Conservation (phyloP, 2,329 filamentous ascomycete species). For the Ophiocordyceps camponoti-rufipedis region DNA sequence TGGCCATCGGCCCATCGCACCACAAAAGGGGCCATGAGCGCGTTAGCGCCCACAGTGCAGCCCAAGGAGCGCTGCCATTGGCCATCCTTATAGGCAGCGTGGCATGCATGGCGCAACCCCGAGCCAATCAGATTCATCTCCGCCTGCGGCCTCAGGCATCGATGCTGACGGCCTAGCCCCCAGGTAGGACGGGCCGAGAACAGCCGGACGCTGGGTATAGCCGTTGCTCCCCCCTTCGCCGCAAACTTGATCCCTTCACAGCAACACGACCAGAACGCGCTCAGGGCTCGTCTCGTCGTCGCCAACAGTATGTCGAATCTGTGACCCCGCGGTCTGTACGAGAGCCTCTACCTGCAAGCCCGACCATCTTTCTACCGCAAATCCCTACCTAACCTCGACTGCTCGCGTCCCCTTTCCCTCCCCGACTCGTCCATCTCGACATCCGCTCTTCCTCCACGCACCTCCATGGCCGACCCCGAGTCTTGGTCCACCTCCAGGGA, state of each 20-base stretch:
- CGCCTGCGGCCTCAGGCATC: constrained; percentile 5
- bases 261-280: too few species aligned
- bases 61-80: not conserved
- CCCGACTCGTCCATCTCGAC: too few species aligned
- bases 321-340: too few species aligned
- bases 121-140: constrained; percentile 2
- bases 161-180: too few species aligned
- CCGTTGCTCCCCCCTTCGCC: not conserved
- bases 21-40: not conserved
- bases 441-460: not conserved
- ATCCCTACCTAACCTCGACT: too few species aligned
- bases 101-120: too few species aligned
- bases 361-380: too few species aligned
- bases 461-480: constrained; percentile 4
- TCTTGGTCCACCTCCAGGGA: not conserved
- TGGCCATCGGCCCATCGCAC: not conserved
- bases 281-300: too few species aligned
- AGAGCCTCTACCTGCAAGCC: too few species aligned
- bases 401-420: too few species aligned
- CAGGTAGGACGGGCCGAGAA: not conserved
- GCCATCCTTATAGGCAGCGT: not conserved
- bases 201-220: not conserved
- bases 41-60: not conserved
- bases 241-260: not conserved
- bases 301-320: too few species aligned